Evolutionary conservation across 2,329 filamentous ascomycete genomes (phyloP), one percentile per base, ranked within the genome.

Genomic region (Penicillium concentricum): DNA sequence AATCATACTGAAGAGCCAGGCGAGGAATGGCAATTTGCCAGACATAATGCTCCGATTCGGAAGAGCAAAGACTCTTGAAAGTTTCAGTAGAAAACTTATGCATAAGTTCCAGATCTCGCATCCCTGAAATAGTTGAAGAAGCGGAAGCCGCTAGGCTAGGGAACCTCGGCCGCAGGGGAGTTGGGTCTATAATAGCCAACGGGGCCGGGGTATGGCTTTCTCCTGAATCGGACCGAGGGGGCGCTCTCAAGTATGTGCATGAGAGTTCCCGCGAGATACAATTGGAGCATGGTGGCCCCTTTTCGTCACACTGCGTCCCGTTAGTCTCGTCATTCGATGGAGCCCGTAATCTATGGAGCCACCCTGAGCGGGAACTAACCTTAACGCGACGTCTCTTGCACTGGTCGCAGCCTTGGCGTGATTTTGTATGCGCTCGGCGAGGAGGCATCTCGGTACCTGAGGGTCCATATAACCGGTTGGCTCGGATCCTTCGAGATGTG

Each of bases 61-160:
- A 60, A n/a, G 68, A 72, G 48, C 66, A 72, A 15, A 81, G 72
- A 37, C 74, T 76, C 22, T 71, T 71, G 60, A 75, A 82, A 0
- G 79, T 82, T 18, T 72, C 73, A 0, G 76, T 80, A 2, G 79
- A 76, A 73, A 78, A 83, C 28, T 77, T 77, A 59, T 82, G 79
- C 78, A 83, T 81, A 43, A 83, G 64, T 57, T 82, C 80, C 9
- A 83, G 71, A 55, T 81, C 80, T 4, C 70, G 69, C 13, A 72
- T 61, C 12, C 62, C 60, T 24, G 67, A 65, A 38, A 58, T 56
- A 18, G 56, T 42, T 13, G 61, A 56, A 20, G 60, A 56, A 24
- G 54, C 59, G n/a, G 56, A 61, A 32, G 59, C 53, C n/a, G 48
- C 28, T 24, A 62, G 60, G 22, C 60, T 65, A 45, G 60, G 56